Base-by-base conservation (phyloP, 345 rosid species). In the Gossypium stocksii region DNA sequence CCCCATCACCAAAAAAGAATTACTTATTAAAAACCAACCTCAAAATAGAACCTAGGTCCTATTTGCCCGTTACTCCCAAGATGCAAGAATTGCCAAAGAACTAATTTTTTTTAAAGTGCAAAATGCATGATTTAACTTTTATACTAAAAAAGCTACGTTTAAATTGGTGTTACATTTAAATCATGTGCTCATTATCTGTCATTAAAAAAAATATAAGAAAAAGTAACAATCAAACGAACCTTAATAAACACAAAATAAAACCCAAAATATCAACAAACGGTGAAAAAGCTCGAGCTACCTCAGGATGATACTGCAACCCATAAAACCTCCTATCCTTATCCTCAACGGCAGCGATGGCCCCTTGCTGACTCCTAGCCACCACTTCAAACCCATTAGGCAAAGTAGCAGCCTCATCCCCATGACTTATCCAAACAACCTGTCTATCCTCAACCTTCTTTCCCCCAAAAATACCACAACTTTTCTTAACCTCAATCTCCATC, bases 341-440 rank as follows among this genome's bases (percentile, higher is more conserved):
- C 87, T 91, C 93, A 59, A 93, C 82, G 0, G 94, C 97, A 1
- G 99, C 99, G 60, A 95, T 88, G 10, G 84, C 83, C 8, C 98
- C 98, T 68, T 95, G 93, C 49, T 86, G 83, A 58, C 98, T 95
- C 82, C 86, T 80, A 0, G 86, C 98, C 71, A 88, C 94, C 19
- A 90, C 83, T 68, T 88, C 87, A 73, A 95, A 95, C 71, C 97
- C 98, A 4, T 86, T 73, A 20, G 98, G 98, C 77, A 95, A 76
- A 56, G 74, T 66, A 2, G 72, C 84, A 4, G 90, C 94, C 86
- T 95, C 98, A 63, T 91, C 99, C 0, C 99, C 99, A 76, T 93
- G 99, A 61, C 99, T 95, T 98, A 91, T 95, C 98, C 98, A 95
- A 61, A 90, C 99, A 17, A 85, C 86, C 84, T 95, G 92, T 77